Evolutionary conservation across 768 basidiomycete species (phyloP).

Genomic region (Hygrocybe punicea): DNA sequence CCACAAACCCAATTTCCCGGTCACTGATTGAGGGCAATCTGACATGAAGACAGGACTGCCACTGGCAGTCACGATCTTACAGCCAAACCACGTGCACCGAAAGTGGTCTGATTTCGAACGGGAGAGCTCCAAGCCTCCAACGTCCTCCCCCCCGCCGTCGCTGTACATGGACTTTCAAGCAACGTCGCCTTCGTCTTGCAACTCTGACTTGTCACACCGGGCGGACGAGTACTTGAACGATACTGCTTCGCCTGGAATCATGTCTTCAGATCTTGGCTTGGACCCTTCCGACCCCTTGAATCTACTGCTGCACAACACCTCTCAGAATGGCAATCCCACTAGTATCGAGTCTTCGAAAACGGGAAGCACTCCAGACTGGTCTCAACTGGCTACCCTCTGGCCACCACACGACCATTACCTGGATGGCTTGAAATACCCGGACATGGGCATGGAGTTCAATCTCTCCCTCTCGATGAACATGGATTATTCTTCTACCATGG

Average conservation of each 20-base stretch:
- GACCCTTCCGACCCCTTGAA: conserved; percentile 59
- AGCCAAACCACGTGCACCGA: neutral
- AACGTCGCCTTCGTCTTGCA: conserved; percentile 1
- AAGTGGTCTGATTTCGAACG: conserved; percentile 3
- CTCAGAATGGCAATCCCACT: conserved; percentile 32
- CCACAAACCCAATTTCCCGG: neutral
- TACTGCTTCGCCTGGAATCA: conserved; percentile 17
- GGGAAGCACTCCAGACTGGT: conserved; percentile 50
- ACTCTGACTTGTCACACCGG: neutral
- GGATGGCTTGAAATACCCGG: conserved; percentile 33
- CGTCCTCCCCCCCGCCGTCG: neutral
- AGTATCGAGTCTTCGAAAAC: conserved; percentile 30
- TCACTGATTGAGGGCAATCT: neutral
- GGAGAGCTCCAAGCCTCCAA: neutral
- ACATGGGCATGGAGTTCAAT: conserved; percentile 41
- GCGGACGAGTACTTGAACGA: neutral
- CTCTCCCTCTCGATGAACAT: conserved; percentile 50
- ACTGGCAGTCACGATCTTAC: neutral
- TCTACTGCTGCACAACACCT: conserved; percentile 49
- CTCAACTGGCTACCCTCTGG: conserved; percentile 52
- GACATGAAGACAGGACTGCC: neutral
- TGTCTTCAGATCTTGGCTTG: conserved; percentile 45
- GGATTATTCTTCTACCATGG: conserved; percentile 56
- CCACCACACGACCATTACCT: conserved; percentile 23
- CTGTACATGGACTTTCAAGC: conserved; percentile 1